Evolutionary conservation across 2,329 filamentous ascomycete species (phyloP), one percentile per base, ranked within the genome.

Genomic region (Colletotrichum costaricense): DNA sequence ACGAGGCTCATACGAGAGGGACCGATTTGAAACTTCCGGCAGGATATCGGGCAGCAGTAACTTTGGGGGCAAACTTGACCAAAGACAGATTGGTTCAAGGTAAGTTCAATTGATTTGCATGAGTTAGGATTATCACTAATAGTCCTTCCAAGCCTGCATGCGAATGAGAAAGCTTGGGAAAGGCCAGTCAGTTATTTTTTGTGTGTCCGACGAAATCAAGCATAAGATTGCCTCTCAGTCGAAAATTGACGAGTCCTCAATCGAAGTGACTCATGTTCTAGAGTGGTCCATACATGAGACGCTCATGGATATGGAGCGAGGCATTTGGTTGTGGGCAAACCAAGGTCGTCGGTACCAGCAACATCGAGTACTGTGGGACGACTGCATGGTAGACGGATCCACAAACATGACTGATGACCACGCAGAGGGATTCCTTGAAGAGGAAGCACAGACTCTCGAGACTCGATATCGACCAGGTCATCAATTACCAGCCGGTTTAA

Each of bases 1-100:
- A 95, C 63, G 90, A 95, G 70, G 87, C 88, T 0, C 93, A 95
- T 74, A 94, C 93, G 0, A 81, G 93, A 73, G 93, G 93, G 0
- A 94, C 88, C 0, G 93, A 95, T 74, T 78, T 95, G 0, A 88
- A 87, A 42, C 80, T 94, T 0, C 93, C 92, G 0, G 69, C 69
- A 0, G 5, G 86, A 14, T 92, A 91, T 75, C 84, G 89, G 0
- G 93, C 93, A 0, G 90, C 90, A 0, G 90, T 95, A 0, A 95
- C 92, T 0, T 79, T 96, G 0, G 93, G 93, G 0, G 85, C 90
- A 0, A 83, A 85, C 4, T 75, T 94, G 1, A 92, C 90, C 0
- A 95, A 95, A 74, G 93, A 95, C 73, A 83, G 87, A 16, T 78
- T 94, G 0, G 89, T 92, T 0, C 93, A 95, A 87, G 92, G 90